Conservation (phyloP, 192 early-diverging fungal genomes). For the Backusella australiensis region DNA sequence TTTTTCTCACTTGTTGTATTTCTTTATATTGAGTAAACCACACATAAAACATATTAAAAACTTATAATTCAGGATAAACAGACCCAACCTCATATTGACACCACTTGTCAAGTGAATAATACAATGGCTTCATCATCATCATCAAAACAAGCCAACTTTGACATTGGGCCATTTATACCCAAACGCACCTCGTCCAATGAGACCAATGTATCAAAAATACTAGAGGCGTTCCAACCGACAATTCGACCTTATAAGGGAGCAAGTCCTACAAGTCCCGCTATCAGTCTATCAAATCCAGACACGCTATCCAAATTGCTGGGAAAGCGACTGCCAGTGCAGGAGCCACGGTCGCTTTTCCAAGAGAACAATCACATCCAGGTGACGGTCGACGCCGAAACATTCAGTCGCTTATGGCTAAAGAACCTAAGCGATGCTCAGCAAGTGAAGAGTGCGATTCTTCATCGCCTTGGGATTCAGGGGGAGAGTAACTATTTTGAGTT, state of each 20-base stretch:
- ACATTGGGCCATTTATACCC: constrained; percentile 16
- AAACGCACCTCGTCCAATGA: constrained; percentile 21
- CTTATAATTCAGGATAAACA: neutral
- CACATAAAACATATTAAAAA: neutral
- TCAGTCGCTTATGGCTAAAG: constrained; percentile 4
- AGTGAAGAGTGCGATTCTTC: constrained; percentile 11
- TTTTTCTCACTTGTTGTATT: neutral
- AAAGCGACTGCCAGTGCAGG: neutral
- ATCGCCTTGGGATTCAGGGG: neutral
- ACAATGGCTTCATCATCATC: neutral
- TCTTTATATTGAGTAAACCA: neutral
- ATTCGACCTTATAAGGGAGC: neutral
- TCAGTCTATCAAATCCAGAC: neutral
- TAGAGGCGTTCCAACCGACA: constrained; percentile 13
- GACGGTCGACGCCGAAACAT: constrained; percentile 17
- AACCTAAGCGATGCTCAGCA: neutral
- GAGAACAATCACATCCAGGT: constrained; percentile 11
- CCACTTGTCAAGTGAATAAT: neutral
- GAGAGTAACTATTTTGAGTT: constrained; percentile 5
- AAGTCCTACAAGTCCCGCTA: neutral
- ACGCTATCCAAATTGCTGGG: neutral
- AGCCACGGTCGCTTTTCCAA: neutral
- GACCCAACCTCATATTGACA: neutral
- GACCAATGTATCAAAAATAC: constrained; percentile 10
- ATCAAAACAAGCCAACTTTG: neutral